Evolutionary conservation across 495 filamentous ascomycete species (phyloP).

Genomic region (Beverwykella pulmonaria): DNA sequence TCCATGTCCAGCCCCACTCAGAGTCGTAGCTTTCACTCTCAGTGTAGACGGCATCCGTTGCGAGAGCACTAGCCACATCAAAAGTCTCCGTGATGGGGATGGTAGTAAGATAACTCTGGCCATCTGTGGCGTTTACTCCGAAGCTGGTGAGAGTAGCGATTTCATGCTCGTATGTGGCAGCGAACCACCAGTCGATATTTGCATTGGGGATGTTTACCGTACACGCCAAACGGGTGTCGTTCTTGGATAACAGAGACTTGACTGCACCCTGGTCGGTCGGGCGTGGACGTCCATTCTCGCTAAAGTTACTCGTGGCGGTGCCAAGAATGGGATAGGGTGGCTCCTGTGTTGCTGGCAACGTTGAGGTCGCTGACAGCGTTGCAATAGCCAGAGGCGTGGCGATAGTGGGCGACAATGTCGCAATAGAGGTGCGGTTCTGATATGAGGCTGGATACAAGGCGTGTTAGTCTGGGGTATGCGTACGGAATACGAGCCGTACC

Average conservation of each 20-base stretch:
- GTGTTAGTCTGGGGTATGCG: conserved; percentile 15
- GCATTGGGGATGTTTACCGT: conserved; percentile 31
- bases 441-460: conserved; percentile 11
- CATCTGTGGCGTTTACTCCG: conserved; percentile 3
- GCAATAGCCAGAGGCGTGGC: background rate
- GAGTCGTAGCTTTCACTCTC: conserved; percentile 8
- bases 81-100: conserved; percentile 33
- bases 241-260: background rate
- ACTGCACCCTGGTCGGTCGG: background rate
- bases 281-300: background rate
- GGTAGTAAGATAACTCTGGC: background rate
- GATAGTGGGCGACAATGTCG: background rate
- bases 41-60: conserved; percentile 15
- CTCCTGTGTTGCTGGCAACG: background rate
- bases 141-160: conserved; percentile 7
- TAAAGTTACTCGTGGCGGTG: background rate
- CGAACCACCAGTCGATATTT: conserved; percentile 35
- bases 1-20: conserved; percentile 25
- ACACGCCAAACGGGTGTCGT: conserved; percentile 13
- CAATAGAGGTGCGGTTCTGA: conserved; percentile 24
- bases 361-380: background rate
- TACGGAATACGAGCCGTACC: conserved; percentile 12
- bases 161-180: conserved; percentile 16
- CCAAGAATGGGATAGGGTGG: conserved; percentile 9
- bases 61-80: conserved; percentile 33